phyloP scores from a whole-genome alignment of 2,329 filamentous ascomycete species.

The Aspergillus sergii region DNA sequence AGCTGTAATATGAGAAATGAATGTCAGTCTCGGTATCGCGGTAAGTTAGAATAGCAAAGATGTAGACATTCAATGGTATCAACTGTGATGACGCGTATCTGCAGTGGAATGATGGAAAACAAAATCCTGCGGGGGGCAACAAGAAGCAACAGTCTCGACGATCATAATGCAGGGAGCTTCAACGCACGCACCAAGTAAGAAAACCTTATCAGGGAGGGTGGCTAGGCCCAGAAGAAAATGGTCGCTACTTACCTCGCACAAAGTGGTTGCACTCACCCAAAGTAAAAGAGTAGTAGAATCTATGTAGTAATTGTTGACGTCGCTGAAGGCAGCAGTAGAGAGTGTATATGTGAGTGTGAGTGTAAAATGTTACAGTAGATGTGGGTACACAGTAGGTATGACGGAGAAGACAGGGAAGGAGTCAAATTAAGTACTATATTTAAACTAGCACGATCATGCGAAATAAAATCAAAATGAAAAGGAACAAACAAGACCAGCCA shows the following conservation, averaged over 20 bases:
- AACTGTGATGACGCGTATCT: slow-evolving; percentile 24
- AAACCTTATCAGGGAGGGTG: slow-evolving; percentile 6
- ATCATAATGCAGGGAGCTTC: slow-evolving; percentile 24
- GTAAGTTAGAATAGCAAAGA: slow-evolving; percentile 9
- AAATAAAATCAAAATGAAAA: neutral
- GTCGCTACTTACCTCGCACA: slow-evolving; percentile 16
- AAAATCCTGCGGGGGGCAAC: slow-evolving; percentile 3
- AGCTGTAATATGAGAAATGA: neutral
- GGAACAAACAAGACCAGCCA: slow-evolving; percentile 11
- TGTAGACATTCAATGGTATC: neutral
- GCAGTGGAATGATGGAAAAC: slow-evolving; percentile 16
- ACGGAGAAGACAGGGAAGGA: slow-evolving; percentile 4
- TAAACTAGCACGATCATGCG: slow-evolving; percentile 2
- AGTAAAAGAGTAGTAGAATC: neutral
- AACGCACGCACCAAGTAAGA: slow-evolving; percentile 8
- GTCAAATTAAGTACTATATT: slow-evolving; percentile 4
- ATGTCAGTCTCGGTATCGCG: slow-evolving; percentile 4
- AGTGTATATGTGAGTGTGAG: slow-evolving; percentile 2
- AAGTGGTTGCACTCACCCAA: slow-evolving; percentile 11
- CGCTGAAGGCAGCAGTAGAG: neutral
- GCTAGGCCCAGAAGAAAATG: slow-evolving; percentile 6
- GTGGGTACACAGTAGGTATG: slow-evolving; percentile 2
- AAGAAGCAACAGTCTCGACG: slow-evolving; percentile 18
- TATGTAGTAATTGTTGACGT: neutral
- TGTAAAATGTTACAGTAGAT: neutral